These are phyloP conservation scores for Aspergillus conjunctus DNA, from an alignment of 495 filamentous ascomycete genomes.

Conservation along the genomic window DNA sequence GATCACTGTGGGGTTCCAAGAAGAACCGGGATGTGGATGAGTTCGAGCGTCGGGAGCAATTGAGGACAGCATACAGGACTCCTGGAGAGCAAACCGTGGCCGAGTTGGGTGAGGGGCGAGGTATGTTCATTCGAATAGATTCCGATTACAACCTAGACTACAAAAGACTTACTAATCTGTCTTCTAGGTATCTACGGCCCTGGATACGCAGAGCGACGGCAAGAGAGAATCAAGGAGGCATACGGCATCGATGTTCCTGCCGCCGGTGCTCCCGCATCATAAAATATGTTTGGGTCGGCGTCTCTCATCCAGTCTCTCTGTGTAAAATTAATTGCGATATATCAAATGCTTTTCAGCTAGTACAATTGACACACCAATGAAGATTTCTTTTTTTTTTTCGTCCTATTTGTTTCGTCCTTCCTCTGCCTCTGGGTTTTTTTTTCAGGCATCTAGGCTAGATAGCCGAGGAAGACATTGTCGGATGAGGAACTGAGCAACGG, in stretches of 20 bases:
- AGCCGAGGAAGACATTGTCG: not conserved
- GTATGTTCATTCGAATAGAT: slow-evolving; percentile 48
- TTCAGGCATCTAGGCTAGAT: not conserved
- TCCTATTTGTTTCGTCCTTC: slow-evolving; percentile 5
- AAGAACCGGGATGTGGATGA: slow-evolving; percentile 69
- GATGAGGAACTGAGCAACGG: not conserved
- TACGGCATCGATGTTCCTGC: slow-evolving; percentile 83
- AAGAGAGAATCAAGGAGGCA: slow-evolving; percentile 79
- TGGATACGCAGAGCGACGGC: slow-evolving; percentile 84
- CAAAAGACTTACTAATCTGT: slow-evolving; percentile 28
- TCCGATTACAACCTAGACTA: not conserved
- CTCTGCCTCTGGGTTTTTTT: not conserved
- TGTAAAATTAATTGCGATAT: slow-evolving; percentile 48
- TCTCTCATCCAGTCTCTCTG: slow-evolving; percentile 25
- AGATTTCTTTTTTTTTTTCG: slow-evolving; percentile 21
- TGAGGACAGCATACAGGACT: slow-evolving; percentile 73
- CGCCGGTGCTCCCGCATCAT: slow-evolving; percentile 45
- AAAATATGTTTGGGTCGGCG: slow-evolving; percentile 31
- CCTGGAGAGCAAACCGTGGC: slow-evolving; percentile 81
- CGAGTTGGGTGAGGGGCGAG: slow-evolving; percentile 86
- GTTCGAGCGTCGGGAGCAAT: slow-evolving; percentile 72
- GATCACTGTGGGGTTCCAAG: slow-evolving; percentile 58
- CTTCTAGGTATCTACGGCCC: slow-evolving; percentile 73
- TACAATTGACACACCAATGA: slow-evolving; percentile 35
- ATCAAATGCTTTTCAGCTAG: slow-evolving; percentile 41